Conservation (phyloP, 805 yeast genomes). For the Komagataella mondaviorum region DNA sequence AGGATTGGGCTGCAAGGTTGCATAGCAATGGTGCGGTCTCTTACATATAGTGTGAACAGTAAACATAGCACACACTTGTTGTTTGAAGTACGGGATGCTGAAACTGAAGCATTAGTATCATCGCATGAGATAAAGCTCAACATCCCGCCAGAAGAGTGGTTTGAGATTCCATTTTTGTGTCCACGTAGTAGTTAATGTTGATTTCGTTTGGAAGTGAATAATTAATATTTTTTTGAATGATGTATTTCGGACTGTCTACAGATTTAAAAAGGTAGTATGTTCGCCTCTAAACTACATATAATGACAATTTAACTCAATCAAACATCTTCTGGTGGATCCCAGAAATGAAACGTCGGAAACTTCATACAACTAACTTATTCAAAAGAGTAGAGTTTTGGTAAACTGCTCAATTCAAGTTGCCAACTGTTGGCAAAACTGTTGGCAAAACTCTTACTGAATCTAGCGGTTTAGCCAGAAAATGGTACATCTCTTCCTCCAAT, state of each 20-base stretch:
- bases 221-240: neutral
- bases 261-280: neutral
- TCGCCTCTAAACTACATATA: neutral
- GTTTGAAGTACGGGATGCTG: no score
- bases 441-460: neutral
- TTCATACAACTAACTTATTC: neutral
- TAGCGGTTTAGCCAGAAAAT: neutral
- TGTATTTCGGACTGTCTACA: neutral
- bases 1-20: no score
- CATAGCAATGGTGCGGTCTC: no score
- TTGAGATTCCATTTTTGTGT: no score
- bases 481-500: neutral
- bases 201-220: neutral
- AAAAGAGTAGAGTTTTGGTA: neutral
- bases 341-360: neutral
- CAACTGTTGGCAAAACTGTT: neutral
- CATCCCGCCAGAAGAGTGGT: no score
- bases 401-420: neutral
- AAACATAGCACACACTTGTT: no score
- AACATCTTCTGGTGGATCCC: neutral
- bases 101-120: no score
- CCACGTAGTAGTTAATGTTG: no score
- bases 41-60: no score
- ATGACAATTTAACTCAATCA: neutral
- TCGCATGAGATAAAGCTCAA: no score